Evolutionary conservation across 805 yeast genomes (phyloP), one percentile per base, ranked within the genome.

Genomic region (Starmerella vitae): DNA sequence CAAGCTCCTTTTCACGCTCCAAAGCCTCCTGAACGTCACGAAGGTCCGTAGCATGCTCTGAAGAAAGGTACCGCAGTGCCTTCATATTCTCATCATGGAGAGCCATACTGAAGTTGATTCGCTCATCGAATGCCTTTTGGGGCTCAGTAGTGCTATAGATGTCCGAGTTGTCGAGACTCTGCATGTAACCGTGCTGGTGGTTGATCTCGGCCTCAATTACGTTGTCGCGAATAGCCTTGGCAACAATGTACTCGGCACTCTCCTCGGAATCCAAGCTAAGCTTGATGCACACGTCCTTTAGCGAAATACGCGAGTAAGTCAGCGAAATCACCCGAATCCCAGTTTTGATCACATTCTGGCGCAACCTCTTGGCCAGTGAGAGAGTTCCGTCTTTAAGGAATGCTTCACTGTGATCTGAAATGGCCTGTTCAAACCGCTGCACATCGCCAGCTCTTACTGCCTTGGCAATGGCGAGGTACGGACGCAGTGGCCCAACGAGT

Each of bases 281-380:
- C 57, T 88, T 83, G 53, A 91, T 71, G 61, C 98, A 91, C 41
- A 91, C 85, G 56, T 91, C 99, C 60, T 79, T 81, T 53, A 91
- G 70, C 3, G 96, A 82, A 45, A 91, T 91, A 57, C 74, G 77
- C 44, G 91, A 80, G 65, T 91, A 91, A 5, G 95, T 77, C 53
- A 91, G 66, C 10, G 94, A 82, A 55, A 91, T 83, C 54, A 83
- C 80, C 60, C 97, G 74, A 45, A 91, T 84, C 55, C 98, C 99
- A 1, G 99, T 86, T 64, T 88, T 91, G 62, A 91, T 91, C 45
- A 91, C 99, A 59, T 88, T 91, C 57, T 93, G 94, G 59, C 96
- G 80, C 56, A 91, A 69, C 54, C 97, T 74, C 33, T 84, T 70
- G 33, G 91, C 91, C 51, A 91, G 69, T 29, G 83, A 81, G 58